Percentiles rank a stretch among this genome's conserved stretches.
Conservation (phyloP, 2,329 filamentous ascomycete genomes). For the Exophiala alcalophila region DNA sequence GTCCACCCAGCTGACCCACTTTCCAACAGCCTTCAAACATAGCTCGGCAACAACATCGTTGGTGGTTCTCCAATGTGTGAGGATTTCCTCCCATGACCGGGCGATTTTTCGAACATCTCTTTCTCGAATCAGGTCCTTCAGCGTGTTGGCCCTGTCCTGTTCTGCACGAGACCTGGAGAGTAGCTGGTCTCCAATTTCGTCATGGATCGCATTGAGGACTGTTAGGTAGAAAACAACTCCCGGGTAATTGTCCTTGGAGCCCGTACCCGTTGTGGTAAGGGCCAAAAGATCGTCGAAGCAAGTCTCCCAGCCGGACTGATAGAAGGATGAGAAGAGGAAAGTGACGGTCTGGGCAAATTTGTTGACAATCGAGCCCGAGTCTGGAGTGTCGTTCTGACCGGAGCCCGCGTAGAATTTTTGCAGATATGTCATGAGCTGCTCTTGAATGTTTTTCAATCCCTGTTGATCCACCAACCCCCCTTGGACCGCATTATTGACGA, state of each 20-base stretch:
- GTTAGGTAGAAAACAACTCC: constrained; percentile 86
- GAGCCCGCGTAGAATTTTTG: constrained; percentile 67
- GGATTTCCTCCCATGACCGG: constrained; percentile 84
- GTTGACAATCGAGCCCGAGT: constrained; percentile 81
- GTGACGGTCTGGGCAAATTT: constrained; percentile 96
- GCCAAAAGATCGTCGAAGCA: constrained; percentile 89
- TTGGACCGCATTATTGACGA: constrained; percentile 88
- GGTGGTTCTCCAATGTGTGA: constrained; percentile 70
- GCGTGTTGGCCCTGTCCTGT: constrained; percentile 76
- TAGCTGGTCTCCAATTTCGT: constrained; percentile 93
- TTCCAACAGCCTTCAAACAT: constrained; percentile 85
- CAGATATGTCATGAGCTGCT: constrained; percentile 78
- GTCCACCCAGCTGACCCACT: constrained; percentile 99
- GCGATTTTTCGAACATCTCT: constrained; percentile 88
- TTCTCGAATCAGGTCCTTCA: constrained; percentile 86
- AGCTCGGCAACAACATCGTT: constrained; percentile 76
- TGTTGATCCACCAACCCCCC: constrained; percentile 70
- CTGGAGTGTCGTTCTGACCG: constrained; percentile 52
- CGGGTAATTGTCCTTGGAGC: constrained; percentile 63
- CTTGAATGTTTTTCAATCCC: constrained; percentile 72
- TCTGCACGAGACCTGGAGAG: constrained; percentile 74
- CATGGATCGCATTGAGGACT: constrained; percentile 83
- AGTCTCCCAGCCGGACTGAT: constrained; percentile 78
- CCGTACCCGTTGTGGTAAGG: constrained; percentile 65
- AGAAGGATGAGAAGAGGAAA: constrained; percentile 84